A percentile compares a stretch with the other conserved stretches of the same genome.
Conservation (phyloP, 2,329 filamentous ascomycete genomes). For the Fusarium compactum region DNA sequence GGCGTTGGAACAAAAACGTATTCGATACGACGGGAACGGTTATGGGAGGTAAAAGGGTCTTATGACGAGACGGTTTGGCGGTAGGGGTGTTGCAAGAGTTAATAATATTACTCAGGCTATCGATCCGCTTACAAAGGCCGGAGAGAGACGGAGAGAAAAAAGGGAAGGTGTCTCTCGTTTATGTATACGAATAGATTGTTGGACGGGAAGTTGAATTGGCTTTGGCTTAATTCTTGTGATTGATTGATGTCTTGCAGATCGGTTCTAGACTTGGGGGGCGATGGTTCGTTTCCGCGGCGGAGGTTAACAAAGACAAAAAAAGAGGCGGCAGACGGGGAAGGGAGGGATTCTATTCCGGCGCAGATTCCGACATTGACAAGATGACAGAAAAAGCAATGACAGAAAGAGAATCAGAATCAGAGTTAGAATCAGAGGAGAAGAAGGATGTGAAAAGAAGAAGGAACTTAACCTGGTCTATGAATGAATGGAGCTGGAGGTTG, state of each 20-base stretch:
- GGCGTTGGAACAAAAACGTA: constrained; percentile 8
- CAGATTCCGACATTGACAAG: constrained; percentile 18
- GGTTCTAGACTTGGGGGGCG: constrained; percentile 26
- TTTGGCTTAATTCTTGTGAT: constrained; percentile 23
- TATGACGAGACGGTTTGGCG: constrained; percentile 3
- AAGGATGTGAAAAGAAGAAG: constrained; percentile 2
- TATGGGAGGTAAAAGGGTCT: constrained; percentile 4
- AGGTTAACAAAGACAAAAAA: constrained; percentile 13
- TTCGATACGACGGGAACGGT: constrained; percentile 16
- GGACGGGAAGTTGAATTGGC: constrained; percentile 18
- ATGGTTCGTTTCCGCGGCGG: constrained; percentile 25
- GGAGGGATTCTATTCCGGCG: constrained; percentile 16
- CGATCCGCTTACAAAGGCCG: constrained; percentile 27
- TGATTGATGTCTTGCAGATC: constrained; percentile 32
- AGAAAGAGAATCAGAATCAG: neutral
- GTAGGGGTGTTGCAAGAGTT: neutral
- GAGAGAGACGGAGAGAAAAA: neutral
- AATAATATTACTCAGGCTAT: constrained; percentile 17
- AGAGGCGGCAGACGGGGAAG: constrained; percentile 6
- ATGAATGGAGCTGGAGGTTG: constrained; percentile 28
- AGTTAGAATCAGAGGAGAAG: neutral
- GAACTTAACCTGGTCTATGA: constrained; percentile 5
- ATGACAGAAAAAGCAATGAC: neutral
- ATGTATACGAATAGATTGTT: constrained; percentile 15
- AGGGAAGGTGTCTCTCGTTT: constrained; percentile 9